Evolutionary conservation across 805 yeast species (phyloP).

Genomic region (Candida dendrica): DNA sequence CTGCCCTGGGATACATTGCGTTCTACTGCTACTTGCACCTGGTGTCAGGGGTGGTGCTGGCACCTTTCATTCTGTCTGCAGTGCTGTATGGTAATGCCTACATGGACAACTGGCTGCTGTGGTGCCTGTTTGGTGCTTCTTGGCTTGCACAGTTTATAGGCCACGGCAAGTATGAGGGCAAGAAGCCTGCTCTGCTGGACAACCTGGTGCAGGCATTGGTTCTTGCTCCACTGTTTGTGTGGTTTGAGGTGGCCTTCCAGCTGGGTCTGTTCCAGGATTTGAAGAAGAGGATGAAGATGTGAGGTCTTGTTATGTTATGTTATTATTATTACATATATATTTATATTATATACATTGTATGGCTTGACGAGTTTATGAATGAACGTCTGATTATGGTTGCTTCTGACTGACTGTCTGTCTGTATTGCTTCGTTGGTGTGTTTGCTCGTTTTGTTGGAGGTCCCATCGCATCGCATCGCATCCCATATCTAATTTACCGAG

Average conservation of each 20-base stretch:
- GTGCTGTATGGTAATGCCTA: slow-evolving; percentile 5
- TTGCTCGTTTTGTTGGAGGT: no score
- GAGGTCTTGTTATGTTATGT: no score
- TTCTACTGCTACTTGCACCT: slow-evolving; percentile 58
- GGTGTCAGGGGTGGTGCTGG: slow-evolving; percentile 38
- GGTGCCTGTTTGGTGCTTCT: slow-evolving; percentile 38
- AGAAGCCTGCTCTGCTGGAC: slow-evolving; percentile 84
- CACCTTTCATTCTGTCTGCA: slow-evolving; percentile 28
- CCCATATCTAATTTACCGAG: no score
- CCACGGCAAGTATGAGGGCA: slow-evolving; percentile 72
- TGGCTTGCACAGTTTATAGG: slow-evolving; percentile 89
- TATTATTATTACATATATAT: no score
- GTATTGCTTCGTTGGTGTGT: no score
- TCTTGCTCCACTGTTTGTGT: slow-evolving; percentile 85
- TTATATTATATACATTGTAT: no score
- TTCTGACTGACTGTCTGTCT: no score
- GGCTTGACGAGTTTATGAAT: no score
- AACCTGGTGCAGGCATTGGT: slow-evolving; percentile 79
- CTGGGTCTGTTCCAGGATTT: slow-evolving; percentile 53
- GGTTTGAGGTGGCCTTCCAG: slow-evolving; percentile 65
- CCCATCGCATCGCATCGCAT: no score
- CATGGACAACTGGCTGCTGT: background rate
- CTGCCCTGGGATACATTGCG: slow-evolving; percentile 40
- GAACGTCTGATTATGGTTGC: no score
- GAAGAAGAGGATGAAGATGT: slow-evolving; percentile 21